Evolutionary conservation across 2,329 filamentous ascomycete genomes (phyloP), one percentile per base, ranked within the genome.

Genomic region (Fusarium metavorans): DNA sequence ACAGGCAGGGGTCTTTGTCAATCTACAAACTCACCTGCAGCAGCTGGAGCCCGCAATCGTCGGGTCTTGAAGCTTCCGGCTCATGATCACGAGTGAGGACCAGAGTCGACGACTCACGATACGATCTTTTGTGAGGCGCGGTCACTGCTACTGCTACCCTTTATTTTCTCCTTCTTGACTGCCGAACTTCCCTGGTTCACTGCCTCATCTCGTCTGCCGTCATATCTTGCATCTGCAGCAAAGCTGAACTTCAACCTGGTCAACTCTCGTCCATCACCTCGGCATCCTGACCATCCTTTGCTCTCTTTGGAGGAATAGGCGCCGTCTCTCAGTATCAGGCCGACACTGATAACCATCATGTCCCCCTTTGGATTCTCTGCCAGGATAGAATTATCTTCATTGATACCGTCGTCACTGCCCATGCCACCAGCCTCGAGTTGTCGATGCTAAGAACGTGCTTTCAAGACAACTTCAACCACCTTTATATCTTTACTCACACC

Each of bases 341-440:
- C 60, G 32, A 52, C 62, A 18, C 66, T 64, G 73, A 67, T 64
- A 72, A 74, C 76, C 70, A 76, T 32, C 67, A 76, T 75, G 73
- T 76, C 59, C 73, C 59, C 64, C 67, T 74, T 68, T 71, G 73
- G 54, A 71, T 74, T 58, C 63, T 60, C 68, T 35, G 59, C 50
- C 65, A 72, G 56, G 62, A 71, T 71, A 76, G 67, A 73, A 32
- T 57, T 37, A 60, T 60, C 61, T 54, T 57, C 62, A 76, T 61
- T 61, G 34, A 35, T 64, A 50, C 50, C 48, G 16, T 59, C 67
- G 48, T 50, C 57, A 52, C 69, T 56, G n/a, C 39, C 69, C 66
- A 64, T 62, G 43, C 61, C 54, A 25, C 14, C 57, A 45, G 34
- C 56, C 35, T 64, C 63, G 41, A 62, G 63, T 62, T 57, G 37